Evolutionary conservation across 345 rosid genomes (phyloP), one percentile per base, ranked within the genome.

Genomic region (Sonneratia alba): DNA sequence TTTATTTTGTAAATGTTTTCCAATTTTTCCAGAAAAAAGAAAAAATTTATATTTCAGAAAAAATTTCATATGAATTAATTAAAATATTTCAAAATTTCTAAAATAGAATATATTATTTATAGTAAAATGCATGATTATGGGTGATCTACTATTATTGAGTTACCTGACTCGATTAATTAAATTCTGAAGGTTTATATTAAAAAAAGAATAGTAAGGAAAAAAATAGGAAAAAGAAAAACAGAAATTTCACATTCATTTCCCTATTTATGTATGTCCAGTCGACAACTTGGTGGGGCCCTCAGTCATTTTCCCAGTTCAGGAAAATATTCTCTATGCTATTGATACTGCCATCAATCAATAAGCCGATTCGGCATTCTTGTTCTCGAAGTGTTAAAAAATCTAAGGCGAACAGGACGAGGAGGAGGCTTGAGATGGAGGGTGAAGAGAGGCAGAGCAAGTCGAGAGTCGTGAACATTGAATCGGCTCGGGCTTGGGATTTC

Each of bases 401-500:
- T 21, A 19, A 53, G 59, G n/a, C 22, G n/a, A 71, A 66, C 53
- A 42, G 48, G 62, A 57, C 11, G 1, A 57, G 27, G 32, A 56
- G 62, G 6, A 56, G 61, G 16, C 42, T 36, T 65, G 36, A 65
- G 32, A 88, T 88, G 84, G 80, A 82, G 70, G 77, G 62, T 16
- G 69, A 61, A 70, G 88, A 83, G 55, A 81, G 70, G 64, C 93
- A 80, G 61, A 81, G 43, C 70, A 83, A 79, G 71, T 78, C 87
- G 24, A 83, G 93, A 75, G 90, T 83, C 67, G 77, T 85, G 53
- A 85, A 84, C 75, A 78, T 94, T 12, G 90, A 84, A 27, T 87
- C 97, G 9, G 71, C 72, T 62, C 85, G 87, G 74, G 80, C 93
- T 65, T 92, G 99, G 97, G 88, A 87, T 21, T 78, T 76, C 65